These are phyloP conservation scores for Dendrobium huoshanense DNA, from an alignment of 106 monocot genomes.

Conservation along the genomic window DNA sequence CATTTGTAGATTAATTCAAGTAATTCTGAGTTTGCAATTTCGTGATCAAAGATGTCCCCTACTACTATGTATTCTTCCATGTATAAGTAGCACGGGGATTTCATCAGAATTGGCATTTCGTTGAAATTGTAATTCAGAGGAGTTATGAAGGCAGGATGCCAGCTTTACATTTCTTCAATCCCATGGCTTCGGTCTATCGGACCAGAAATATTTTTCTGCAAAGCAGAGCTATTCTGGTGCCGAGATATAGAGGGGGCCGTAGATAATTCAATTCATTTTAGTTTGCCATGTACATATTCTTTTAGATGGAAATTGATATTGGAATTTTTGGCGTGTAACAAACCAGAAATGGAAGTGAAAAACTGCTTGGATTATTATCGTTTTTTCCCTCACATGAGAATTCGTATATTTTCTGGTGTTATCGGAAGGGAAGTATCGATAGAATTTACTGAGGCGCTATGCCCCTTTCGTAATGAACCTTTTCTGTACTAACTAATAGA, in stretches of 20 bases:
- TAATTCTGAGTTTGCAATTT: background rate
- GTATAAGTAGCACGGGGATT: too few species aligned
- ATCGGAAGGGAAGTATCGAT: background rate
- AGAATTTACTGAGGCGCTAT: background rate
- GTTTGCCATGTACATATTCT: background rate
- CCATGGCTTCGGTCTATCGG: background rate
- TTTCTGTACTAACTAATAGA: background rate
- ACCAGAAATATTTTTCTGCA: conserved; percentile 1
- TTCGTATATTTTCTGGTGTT: background rate
- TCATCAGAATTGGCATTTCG: background rate
- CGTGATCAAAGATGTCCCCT: background rate
- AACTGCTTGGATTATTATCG: background rate
- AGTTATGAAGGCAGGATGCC: background rate
- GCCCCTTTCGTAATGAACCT: background rate
- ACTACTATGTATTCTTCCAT: background rate
- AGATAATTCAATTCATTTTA: background rate
- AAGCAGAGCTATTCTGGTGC: background rate
- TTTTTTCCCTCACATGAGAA: background rate
- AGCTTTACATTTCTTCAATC: background rate
- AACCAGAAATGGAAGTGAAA: background rate
- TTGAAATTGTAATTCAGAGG: background rate
- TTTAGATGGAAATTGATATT: background rate
- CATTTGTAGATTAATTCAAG: background rate
- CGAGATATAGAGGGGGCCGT: background rate
- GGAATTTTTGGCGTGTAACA: background rate